A percentile compares a stretch with the other conserved stretches of the same genome.
Evolutionary conservation across 75 land plant genomes (phyloP).

Genomic region (Pseudotsuga menziesii): DNA sequence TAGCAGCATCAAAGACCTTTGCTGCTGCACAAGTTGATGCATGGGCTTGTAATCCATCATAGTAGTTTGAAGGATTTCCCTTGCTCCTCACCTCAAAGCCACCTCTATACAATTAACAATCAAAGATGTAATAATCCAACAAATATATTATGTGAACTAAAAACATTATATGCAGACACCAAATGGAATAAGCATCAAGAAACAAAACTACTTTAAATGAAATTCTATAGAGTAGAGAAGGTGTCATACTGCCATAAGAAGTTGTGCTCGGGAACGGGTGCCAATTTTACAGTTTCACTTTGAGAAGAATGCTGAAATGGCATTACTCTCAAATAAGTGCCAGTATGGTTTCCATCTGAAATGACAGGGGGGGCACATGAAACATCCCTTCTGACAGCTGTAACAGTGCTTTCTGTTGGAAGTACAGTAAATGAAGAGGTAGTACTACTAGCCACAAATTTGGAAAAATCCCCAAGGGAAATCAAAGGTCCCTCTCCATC

Average conservation of each 20-base stretch:
- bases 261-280: slow-evolving; percentile 51
- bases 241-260: slow-evolving; percentile 63
- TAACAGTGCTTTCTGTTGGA: slow-evolving; percentile 16
- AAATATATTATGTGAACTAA: neutral
- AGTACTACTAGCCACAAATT: neutral
- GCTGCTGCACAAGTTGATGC: slow-evolving; percentile 62
- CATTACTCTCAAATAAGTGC: neutral
- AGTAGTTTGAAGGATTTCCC: slow-evolving; percentile 23
- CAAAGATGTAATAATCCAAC: neutral
- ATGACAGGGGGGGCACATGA: neutral
- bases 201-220: neutral
- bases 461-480: neutral
- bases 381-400: slow-evolving; percentile 11
- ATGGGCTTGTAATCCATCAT: slow-evolving; percentile 78
- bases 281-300: slow-evolving; percentile 1
- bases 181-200: neutral
- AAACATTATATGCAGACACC: slow-evolving; percentile 2
- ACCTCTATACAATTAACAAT: slow-evolving; percentile 46
- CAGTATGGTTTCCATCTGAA: slow-evolving; percentile 9
- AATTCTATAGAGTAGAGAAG: neutral
- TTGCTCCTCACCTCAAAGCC: slow-evolving; percentile 48
- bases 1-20: slow-evolving; percentile 49
- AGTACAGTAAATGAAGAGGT: neutral
- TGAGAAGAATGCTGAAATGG: neutral
- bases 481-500: neutral